A percentile compares a stretch with the other conserved stretches of the same genome.
These are phyloP conservation scores for Suillus occidentalis DNA, from an alignment of 768 basidiomycete genomes.

Conservation along the genomic window DNA sequence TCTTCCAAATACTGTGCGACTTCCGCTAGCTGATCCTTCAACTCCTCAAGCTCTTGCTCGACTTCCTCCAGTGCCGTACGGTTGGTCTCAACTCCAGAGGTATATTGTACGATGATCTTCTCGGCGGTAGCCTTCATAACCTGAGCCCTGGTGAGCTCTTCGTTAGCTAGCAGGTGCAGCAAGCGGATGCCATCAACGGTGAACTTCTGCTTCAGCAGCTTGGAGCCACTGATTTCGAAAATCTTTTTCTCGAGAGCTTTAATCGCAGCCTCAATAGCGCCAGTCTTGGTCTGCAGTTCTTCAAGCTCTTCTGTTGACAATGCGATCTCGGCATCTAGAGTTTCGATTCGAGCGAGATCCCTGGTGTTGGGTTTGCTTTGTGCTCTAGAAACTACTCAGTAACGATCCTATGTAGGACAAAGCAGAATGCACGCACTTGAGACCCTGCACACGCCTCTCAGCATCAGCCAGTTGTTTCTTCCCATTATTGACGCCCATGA, in stretches of 20 bases:
- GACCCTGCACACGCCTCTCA: slow-evolving; percentile 76
- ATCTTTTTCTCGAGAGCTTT: slow-evolving; percentile 88
- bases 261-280: slow-evolving; percentile 76
- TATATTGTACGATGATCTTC: slow-evolving; percentile 75
- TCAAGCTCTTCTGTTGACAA: slow-evolving; percentile 58
- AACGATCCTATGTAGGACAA: neutral
- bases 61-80: slow-evolving; percentile 55
- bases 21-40: slow-evolving; percentile 60
- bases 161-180: slow-evolving; percentile 81
- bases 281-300: slow-evolving; percentile 61
- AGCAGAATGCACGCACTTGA: slow-evolving; percentile 56
- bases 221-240: slow-evolving; percentile 89
- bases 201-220: slow-evolving; percentile 84
- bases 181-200: slow-evolving; percentile 85
- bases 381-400: slow-evolving; percentile 44
- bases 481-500: slow-evolving; percentile 78
- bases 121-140: slow-evolving; percentile 85
- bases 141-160: slow-evolving; percentile 93
- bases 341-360: slow-evolving; percentile 74
- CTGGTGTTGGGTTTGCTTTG: slow-evolving; percentile 82
- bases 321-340: slow-evolving; percentile 71
- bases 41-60: slow-evolving; percentile 60
- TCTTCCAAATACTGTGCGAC: slow-evolving; percentile 58
- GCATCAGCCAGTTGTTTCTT: slow-evolving; percentile 75
- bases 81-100: slow-evolving; percentile 56